Conservation (phyloP, 768 basidiomycete species). For the Mycena maculata region DNA sequence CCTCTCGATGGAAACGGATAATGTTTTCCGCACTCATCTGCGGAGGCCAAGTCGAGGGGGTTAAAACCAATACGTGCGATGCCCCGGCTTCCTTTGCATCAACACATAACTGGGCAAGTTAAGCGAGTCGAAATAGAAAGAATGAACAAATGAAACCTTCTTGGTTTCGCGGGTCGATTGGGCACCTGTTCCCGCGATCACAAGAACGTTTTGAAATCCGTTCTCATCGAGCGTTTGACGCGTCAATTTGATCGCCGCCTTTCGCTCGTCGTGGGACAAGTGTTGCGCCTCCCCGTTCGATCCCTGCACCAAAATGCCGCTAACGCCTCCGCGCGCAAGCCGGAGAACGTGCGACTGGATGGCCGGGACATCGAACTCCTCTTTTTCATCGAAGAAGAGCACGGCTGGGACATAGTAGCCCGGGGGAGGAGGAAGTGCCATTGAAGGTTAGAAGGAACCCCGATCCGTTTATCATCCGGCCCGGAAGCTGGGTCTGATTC, state of each 20-base stretch:
- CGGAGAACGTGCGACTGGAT: constrained; percentile 78
- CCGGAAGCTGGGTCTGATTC: neutral
- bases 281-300: constrained; percentile 84
- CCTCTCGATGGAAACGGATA: constrained; percentile 74
- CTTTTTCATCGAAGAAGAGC: constrained; percentile 76
- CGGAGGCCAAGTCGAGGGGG: constrained; percentile 76
- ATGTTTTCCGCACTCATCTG: constrained; percentile 74
- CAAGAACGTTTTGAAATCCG: constrained; percentile 72
- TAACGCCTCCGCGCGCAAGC: constrained; percentile 81
- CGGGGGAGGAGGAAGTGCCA: constrained; percentile 54
- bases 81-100: constrained; percentile 89
- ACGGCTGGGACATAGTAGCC: constrained; percentile 86
- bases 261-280: constrained; percentile 78
- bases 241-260: constrained; percentile 69
- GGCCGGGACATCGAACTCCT: constrained; percentile 75
- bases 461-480: constrained; percentile 12
- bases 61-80: constrained; percentile 79
- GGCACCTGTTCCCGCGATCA: constrained; percentile 88
- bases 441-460: constrained; percentile 25
- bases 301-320: constrained; percentile 79
- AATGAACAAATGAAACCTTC: constrained; percentile 35
- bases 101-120: constrained; percentile 55
- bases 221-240: constrained; percentile 78
- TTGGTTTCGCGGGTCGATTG: constrained; percentile 83
- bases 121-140: neutral